Conservation (phyloP, 371 early-diverging fungal genomes). For the Synchytrium microbalum region DNA sequence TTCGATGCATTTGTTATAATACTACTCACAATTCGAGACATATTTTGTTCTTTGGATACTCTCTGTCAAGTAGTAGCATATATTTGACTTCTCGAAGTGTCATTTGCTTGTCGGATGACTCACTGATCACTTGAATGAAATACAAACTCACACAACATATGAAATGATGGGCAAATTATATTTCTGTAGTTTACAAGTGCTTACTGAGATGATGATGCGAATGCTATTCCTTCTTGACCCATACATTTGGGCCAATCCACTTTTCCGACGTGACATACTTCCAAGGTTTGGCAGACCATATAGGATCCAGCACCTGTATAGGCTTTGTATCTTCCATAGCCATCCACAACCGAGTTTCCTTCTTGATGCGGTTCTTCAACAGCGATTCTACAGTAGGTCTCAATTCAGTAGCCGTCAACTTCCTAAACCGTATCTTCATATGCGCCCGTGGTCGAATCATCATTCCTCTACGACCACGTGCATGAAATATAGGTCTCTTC, state of each 20-base stretch:
- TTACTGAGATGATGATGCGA: too few relatives aligned
- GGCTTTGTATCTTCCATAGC: constrained; percentile 19
- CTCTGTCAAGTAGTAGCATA: too few relatives aligned
- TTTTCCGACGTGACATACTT: constrained; percentile 32
- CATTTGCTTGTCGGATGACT: too few relatives aligned
- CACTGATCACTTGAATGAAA: too few relatives aligned
- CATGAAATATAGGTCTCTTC: neutral
- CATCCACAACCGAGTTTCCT: constrained; percentile 13
- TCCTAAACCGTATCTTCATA: neutral
- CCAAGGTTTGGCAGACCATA: constrained; percentile 34
- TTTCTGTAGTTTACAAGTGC: too few relatives aligned
- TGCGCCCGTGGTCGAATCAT: neutral
- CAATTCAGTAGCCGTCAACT: neutral
- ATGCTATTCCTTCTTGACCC: neutral
- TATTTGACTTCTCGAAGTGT: too few relatives aligned
- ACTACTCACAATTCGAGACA: too few relatives aligned
- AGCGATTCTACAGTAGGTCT: neutral
- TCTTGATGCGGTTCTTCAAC: neutral
- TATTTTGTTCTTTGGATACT: too few relatives aligned
- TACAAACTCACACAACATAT: too few relatives aligned
- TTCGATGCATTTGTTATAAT: too few relatives aligned
- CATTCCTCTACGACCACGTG: neutral
- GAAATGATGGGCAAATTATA: too few relatives aligned
- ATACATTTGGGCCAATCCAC: constrained; percentile 23
- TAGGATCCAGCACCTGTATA: constrained; percentile 17